These are phyloP conservation scores for Trifolium pratense DNA, from an alignment of 306 rosid species.

Conservation along the genomic window DNA sequence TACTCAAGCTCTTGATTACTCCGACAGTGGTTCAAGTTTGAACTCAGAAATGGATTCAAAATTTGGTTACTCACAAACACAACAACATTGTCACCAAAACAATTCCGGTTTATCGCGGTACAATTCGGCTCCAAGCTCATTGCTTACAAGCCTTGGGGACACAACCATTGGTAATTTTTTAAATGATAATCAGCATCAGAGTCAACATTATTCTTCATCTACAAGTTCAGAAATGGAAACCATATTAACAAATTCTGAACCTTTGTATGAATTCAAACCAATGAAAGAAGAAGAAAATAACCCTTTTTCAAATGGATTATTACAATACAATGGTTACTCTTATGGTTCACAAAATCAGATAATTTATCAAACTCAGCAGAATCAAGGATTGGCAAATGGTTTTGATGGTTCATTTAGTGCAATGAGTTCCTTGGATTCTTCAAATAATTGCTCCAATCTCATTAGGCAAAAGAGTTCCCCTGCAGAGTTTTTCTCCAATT, in stretches of 20 bases:
- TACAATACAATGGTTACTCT: conserved; percentile 45
- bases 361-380: conserved; percentile 51
- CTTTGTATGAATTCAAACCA: conserved; percentile 28
- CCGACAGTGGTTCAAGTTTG: conserved; percentile 51
- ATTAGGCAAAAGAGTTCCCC: conserved; percentile 79
- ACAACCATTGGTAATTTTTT: conserved; percentile 33
- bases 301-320: conserved; percentile 47
- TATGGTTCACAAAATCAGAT: conserved; percentile 49
- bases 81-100: conserved; percentile 49
- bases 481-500: conserved; percentile 62
- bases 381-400: conserved; percentile 43
- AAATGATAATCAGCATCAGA: conserved; percentile 11
- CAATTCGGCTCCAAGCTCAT: conserved; percentile 67
- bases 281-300: conserved; percentile 64
- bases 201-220: conserved; percentile 42
- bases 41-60: conserved; percentile 64
- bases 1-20: conserved; percentile 47
- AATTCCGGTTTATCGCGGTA: conserved; percentile 55
- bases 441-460: conserved; percentile 55
- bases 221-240: conserved; percentile 68
- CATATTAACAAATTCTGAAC: conserved; percentile 45
- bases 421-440: conserved; percentile 36
- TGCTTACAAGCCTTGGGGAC: conserved; percentile 45
- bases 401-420: conserved; percentile 50
- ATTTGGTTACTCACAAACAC: conserved; percentile 30